phyloP scores from a whole-genome alignment of 495 filamentous ascomycete species.

The Corynascus novoguineensis region DNA sequence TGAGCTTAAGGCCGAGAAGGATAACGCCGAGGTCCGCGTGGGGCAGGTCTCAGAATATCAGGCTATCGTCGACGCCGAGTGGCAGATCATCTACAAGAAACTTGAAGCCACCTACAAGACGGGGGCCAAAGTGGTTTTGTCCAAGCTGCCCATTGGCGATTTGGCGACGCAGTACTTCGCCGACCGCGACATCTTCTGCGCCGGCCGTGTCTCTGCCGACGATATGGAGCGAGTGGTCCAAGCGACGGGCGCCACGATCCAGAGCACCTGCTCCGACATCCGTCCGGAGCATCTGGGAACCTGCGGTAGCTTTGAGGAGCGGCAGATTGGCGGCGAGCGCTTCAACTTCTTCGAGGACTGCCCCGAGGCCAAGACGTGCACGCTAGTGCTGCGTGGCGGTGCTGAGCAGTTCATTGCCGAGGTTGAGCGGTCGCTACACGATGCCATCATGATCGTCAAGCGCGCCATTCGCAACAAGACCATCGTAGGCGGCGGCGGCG shows the following conservation, averaged over 20 bases:
- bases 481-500: slow-evolving; percentile 93
- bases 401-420: slow-evolving; percentile 99
- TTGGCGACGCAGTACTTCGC: slow-evolving; percentile 97
- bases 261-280: slow-evolving; percentile 97
- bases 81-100: slow-evolving; percentile 99
- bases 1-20: slow-evolving; percentile 96
- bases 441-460: slow-evolving; percentile 99
- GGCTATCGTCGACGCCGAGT: slow-evolving; percentile 97
- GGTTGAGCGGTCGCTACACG: slow-evolving; percentile 92
- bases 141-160: slow-evolving; percentile 96
- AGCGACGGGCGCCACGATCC: slow-evolving; percentile 85
- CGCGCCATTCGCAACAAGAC: slow-evolving; percentile 87
- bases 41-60: slow-evolving; percentile 99
- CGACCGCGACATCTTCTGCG: slow-evolving; percentile 97
- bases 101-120: slow-evolving; percentile 88
- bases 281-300: slow-evolving; percentile 82
- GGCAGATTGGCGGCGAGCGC: slow-evolving; percentile 93
- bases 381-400: slow-evolving; percentile 87
- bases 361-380: slow-evolving; percentile 93
- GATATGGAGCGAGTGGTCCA: slow-evolving; percentile 95
- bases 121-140: slow-evolving; percentile 92
- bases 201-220: slow-evolving; percentile 84
- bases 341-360: slow-evolving; percentile 98
- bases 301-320: slow-evolving; percentile 87
- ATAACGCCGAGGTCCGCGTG: slow-evolving; percentile 96